phyloP scores from a whole-genome alignment of 2,329 filamentous ascomycete genomes.

The Remersonia thermophila region DNA sequence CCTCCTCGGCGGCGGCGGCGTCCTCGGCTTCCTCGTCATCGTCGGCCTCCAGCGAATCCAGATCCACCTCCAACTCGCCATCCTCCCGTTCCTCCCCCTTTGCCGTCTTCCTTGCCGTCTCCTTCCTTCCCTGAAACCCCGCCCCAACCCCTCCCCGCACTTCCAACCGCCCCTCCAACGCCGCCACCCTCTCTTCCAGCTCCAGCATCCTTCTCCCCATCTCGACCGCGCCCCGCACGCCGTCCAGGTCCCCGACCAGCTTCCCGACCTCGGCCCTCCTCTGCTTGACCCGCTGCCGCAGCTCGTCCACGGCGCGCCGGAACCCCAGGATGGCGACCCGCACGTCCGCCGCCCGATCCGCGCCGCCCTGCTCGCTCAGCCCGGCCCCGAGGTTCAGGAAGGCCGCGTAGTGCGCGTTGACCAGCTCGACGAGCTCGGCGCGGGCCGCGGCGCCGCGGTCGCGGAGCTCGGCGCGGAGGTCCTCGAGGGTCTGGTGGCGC shows the following conservation, averaged over 20 bases:
- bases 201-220: slow-evolving; percentile 51
- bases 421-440: slow-evolving; percentile 80
- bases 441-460: slow-evolving; percentile 68
- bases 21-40: slow-evolving; percentile 20
- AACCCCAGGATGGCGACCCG: slow-evolving; percentile 80
- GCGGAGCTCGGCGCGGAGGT: slow-evolving; percentile 75
- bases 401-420: slow-evolving; percentile 88
- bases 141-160: no score
- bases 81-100: slow-evolving; percentile 52
- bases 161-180: slow-evolving; percentile 51
- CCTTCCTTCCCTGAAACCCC: slow-evolving; percentile 44
- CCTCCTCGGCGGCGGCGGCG: slow-evolving; percentile 22
- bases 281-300: slow-evolving; percentile 53
- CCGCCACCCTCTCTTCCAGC: slow-evolving; percentile 47
- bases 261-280: slow-evolving; percentile 32
- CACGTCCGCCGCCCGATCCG: slow-evolving; percentile 84
- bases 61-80: slow-evolving; percentile 44
- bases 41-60: slow-evolving; percentile 19
- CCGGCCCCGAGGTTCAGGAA: slow-evolving; percentile 76
- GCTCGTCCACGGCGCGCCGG: slow-evolving; percentile 63
- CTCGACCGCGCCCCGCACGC: slow-evolving; percentile 52
- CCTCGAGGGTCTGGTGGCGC: slow-evolving; percentile 90
- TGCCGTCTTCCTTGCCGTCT: slow-evolving; percentile 55
- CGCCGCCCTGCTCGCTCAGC: slow-evolving; percentile 57
- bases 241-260: slow-evolving; percentile 45